Percentiles rank a stretch among this genome's conserved stretches.
Conservation (phyloP, 2,329 filamentous ascomycete genomes). For the Trichothecium roseum region DNA sequence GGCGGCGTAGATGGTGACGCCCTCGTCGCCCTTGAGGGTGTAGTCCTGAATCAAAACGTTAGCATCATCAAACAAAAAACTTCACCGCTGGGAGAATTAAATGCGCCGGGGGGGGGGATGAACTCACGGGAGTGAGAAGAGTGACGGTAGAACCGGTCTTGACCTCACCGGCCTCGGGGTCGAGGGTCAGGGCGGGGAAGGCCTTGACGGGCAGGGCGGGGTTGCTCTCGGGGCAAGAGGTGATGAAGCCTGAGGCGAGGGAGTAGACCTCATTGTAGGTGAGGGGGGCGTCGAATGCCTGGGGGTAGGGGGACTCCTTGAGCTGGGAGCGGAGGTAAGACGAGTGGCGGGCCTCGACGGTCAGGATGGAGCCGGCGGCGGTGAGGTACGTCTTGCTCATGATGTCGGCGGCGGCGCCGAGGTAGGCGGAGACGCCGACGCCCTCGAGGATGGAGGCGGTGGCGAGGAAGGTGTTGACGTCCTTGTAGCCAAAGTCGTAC, state of each 20-base stretch:
- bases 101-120: slow-evolving; percentile 9
- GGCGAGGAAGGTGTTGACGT: slow-evolving; percentile 45
- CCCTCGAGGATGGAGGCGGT: slow-evolving; percentile 56
- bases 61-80: neutral
- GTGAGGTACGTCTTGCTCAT: slow-evolving; percentile 45
- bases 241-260: slow-evolving; percentile 54
- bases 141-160: slow-evolving; percentile 15
- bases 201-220: slow-evolving; percentile 47
- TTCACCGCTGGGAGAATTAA: slow-evolving; percentile 4
- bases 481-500: slow-evolving; percentile 52
- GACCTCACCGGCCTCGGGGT: slow-evolving; percentile 9
- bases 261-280: slow-evolving; percentile 50
- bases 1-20: slow-evolving; percentile 18
- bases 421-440: slow-evolving; percentile 52
- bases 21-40: slow-evolving; percentile 13
- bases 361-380: slow-evolving; percentile 53
- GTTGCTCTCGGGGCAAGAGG: slow-evolving; percentile 43
- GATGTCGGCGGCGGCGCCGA: slow-evolving; percentile 52
- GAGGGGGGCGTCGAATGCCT: slow-evolving; percentile 51
- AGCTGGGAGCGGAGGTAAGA: slow-evolving; percentile 44
- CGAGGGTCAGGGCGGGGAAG: slow-evolving; percentile 37
- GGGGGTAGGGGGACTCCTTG: slow-evolving; percentile 41
- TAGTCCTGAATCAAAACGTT: slow-evolving; percentile 5
- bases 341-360: slow-evolving; percentile 49
- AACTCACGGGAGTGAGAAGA: slow-evolving; percentile 14